Base-by-base conservation (phyloP, 345 rosid species). In the Carallia pectinifolia region DNA sequence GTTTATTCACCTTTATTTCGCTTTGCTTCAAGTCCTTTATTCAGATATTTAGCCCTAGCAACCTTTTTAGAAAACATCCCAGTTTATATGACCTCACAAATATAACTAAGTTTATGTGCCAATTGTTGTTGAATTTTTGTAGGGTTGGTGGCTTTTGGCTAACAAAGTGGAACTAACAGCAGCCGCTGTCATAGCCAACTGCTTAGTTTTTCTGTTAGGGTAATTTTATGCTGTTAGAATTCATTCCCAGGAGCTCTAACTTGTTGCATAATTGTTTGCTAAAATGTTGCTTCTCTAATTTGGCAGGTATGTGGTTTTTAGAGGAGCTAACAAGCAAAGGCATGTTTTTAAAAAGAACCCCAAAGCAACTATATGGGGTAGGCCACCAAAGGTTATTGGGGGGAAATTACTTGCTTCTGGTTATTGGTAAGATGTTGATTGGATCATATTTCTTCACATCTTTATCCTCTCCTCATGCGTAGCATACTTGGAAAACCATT, bases 131-230 rank as follows among this genome's bases (percentile, higher is more conserved):
- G 58, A 59, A 56, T 13, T 80, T 73, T 62, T 80, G 37, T 69
- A 89, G 97, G 96, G 93, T 39, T 95, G 99, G 97, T 90, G 99
- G 99, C 92, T 95, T 76, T 73, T 90, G 87, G 76, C 74, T 74
- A 91, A 95, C 81, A 82, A 82, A 56, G 93, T 86, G 77, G 88
- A 92, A 76, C 79, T 86, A 67, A 85, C 89, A 55, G 80, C 75
- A 68, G 83, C 79, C 65, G 87, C 86, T 54, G 80, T 79, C 6
- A 55, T 90, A 37, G 86, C 85, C 72, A 82, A 87, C 79, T 86
- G 88, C 81, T 62, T 87, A 8, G 80, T 87, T 53, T 92, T 92
- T 78, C 70, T 89, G 71, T 79, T 86, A 7, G 99, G 96, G 97
- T 92, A 86, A 88, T 61, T 75, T 76, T 73, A 63, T 61, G 19